A percentile compares a stretch with the other conserved stretches of the same genome.
Conservation (phyloP, 441 rosid genomes). For the Jatropha multifida region DNA sequence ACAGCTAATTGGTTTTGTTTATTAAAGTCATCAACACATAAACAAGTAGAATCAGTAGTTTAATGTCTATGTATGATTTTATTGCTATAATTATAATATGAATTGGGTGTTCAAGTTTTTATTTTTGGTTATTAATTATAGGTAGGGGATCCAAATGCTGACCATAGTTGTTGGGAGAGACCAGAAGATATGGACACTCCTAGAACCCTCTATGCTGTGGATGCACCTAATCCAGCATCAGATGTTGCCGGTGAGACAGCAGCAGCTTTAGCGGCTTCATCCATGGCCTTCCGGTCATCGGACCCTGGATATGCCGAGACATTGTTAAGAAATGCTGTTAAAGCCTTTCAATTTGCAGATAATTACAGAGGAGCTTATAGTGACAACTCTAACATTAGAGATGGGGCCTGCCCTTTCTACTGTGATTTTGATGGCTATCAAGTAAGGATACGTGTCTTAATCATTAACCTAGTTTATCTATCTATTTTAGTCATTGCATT, state of each 20-base stretch:
- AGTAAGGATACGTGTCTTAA: slow-evolving; percentile 33
- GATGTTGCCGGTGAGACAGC: slow-evolving; percentile 91
- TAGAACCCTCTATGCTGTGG: slow-evolving; percentile 71
- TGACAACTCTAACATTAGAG: slow-evolving; percentile 61
- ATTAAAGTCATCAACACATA: too few species aligned
- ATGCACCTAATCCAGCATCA: slow-evolving; percentile 86
- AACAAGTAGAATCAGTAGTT: too few species aligned
- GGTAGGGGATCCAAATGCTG: slow-evolving; percentile 87
- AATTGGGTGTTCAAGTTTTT: not conserved
- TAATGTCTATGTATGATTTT: not conserved
- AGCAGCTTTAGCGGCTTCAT: slow-evolving; percentile 83
- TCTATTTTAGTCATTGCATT: too few species aligned
- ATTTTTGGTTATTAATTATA: slow-evolving; percentile 10
- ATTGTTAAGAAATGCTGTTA: slow-evolving; percentile 57
- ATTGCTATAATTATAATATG: not conserved
- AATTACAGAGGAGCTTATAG: slow-evolving; percentile 88
- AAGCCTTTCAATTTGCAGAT: slow-evolving; percentile 72
- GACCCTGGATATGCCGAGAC: slow-evolving; percentile 80
- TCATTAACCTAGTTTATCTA: not conserved
- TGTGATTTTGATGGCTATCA: slow-evolving; percentile 92
- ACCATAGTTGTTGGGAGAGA: slow-evolving; percentile 94
- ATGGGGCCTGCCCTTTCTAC: slow-evolving; percentile 84
- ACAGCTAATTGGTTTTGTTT: too few species aligned
- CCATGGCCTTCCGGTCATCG: slow-evolving; percentile 73
- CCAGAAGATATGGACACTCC: slow-evolving; percentile 96